Evolutionary conservation across 2,329 filamentous ascomycete species (phyloP), one percentile per base, ranked within the genome.

Genomic region (Sarocladium strictum): DNA sequence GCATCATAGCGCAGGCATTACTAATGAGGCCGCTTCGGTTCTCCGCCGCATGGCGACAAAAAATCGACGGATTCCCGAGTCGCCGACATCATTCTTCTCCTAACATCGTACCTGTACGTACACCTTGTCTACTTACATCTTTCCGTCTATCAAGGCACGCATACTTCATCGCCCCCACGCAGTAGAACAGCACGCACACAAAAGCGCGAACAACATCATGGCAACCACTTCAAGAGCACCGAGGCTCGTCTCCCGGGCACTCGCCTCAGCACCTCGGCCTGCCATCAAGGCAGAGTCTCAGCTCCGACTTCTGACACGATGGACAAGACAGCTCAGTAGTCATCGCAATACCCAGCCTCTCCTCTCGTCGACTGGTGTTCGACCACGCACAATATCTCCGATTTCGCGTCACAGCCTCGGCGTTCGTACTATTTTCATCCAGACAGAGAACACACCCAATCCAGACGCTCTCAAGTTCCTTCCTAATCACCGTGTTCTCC

Each of bases 391-490:
- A 19, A 21, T 21, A 19, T 11, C 45, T 19, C n/a, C 29, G 19
- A 27, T 26, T 29, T 40, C 35, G 14, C 43, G 35, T 40, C 43
- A 24, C 27, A n/a, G n/a, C 43, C 2, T 38, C 24, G 73, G 73
- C 51, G 69, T 68, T 57, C 86, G 93, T 60, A 91, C 85, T 23
- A 96, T 99, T 71, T 99, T 97, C 76, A 99, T 99, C 66, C 94
- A 99, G 74, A 97, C 93, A 4, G 93, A 97, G 67, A 83, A 81
- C 60, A 99, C 94, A 1, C 94, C 94, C 24, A 99, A 99, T 72
- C 79, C 85, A n/a, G 91, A 97, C 75, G 92, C 91, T 32, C 80
- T 97, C 65, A 99, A 99, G 75, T 99, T 99, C 74, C 81, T 95
- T 37, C 94, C 94, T 2, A 96, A 97, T 72, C 85, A 90, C 70